Percentiles rank a stretch among this genome's conserved stretches.
Evolutionary conservation across 1,284 basidiomycete genomes (phyloP).

Genomic region (Meira miltonrushii): DNA sequence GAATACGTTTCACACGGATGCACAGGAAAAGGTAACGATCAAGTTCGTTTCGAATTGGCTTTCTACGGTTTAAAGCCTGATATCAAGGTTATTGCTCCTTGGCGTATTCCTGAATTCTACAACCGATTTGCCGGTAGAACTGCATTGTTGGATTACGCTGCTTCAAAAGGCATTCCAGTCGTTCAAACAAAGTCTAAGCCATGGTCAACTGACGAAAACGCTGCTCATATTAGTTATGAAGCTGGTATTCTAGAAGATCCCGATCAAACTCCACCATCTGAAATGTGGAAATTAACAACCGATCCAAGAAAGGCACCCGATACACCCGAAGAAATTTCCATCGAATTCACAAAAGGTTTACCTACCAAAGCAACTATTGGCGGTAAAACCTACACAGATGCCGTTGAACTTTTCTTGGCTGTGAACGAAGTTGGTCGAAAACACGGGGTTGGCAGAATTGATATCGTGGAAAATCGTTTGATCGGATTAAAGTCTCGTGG

Average conservation of each 20-base stretch:
- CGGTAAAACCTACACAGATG: slow-evolving; percentile 62
- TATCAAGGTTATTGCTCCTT: slow-evolving; percentile 98
- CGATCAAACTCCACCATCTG: slow-evolving; percentile 84
- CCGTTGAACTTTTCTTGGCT: slow-evolving; percentile 89
- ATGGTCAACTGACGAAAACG: slow-evolving; percentile 94
- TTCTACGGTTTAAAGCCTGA: slow-evolving; percentile 98
- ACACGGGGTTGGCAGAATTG: slow-evolving; percentile 92
- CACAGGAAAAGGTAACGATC: slow-evolving; percentile 99
- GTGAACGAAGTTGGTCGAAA: slow-evolving; percentile 88
- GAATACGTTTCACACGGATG: slow-evolving; percentile 91
- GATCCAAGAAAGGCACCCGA: slow-evolving; percentile 77
- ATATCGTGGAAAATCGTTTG: slow-evolving; percentile 98
- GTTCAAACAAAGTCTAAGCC: slow-evolving; percentile 93
- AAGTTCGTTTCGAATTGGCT: slow-evolving; percentile 97
- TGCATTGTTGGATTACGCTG: slow-evolving; percentile 84
- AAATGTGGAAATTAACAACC: slow-evolving; percentile 98
- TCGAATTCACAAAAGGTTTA: slow-evolving; percentile 70
- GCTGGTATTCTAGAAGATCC: slow-evolving; percentile 98
- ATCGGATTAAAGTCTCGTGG: slow-evolving; percentile 97
- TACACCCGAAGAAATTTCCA: slow-evolving; percentile 68
- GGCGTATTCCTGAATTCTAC: slow-evolving; percentile 96
- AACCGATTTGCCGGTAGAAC: slow-evolving; percentile 92
- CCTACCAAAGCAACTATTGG: slow-evolving; percentile 53
- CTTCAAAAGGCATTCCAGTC: slow-evolving; percentile 83
- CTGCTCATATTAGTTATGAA: slow-evolving; percentile 99